These are phyloP conservation scores for Fusarium subglutinans DNA, from an alignment of 2,329 filamentous ascomycete species.

Conservation along the genomic window DNA sequence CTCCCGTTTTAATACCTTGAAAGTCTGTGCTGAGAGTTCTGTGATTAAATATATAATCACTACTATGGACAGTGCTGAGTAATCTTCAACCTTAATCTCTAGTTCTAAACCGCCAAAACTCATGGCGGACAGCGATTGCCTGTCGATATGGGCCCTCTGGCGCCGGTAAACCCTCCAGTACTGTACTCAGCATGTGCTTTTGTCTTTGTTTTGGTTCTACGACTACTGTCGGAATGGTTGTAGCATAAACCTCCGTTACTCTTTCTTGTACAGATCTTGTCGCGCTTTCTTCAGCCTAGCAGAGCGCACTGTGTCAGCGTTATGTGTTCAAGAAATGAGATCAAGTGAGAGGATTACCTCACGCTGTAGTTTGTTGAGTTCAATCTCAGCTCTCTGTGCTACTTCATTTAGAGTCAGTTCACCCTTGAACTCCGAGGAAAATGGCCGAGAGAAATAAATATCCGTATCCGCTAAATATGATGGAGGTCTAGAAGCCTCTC, in stretches of 20 bases:
- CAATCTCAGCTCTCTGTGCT: background rate
- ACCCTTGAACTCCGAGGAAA: background rate
- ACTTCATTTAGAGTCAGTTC: background rate
- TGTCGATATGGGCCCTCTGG: background rate
- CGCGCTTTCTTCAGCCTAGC: background rate
- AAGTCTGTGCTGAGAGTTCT: rapidly evolving
- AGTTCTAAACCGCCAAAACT: background rate
- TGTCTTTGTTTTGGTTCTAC: background rate
- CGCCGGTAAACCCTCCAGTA: background rate
- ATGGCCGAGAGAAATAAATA: background rate
- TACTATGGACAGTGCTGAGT: background rate
- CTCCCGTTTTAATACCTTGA: no score
- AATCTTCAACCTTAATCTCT: background rate
- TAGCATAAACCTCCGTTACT: background rate
- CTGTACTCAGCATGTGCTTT: background rate
- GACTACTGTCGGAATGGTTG: background rate
- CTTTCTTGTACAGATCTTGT: background rate
- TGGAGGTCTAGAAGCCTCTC: rapidly evolving
- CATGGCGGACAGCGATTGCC: background rate
- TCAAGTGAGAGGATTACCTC: no score
- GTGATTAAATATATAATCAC: background rate
- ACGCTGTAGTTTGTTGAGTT: background rate
- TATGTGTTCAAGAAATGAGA: no score
- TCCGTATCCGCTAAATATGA: background rate
- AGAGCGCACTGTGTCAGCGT: rapidly evolving